Evolutionary conservation across 192 early-diverging fungal genomes (phyloP).

Genomic region (Coemansia reversa): DNA sequence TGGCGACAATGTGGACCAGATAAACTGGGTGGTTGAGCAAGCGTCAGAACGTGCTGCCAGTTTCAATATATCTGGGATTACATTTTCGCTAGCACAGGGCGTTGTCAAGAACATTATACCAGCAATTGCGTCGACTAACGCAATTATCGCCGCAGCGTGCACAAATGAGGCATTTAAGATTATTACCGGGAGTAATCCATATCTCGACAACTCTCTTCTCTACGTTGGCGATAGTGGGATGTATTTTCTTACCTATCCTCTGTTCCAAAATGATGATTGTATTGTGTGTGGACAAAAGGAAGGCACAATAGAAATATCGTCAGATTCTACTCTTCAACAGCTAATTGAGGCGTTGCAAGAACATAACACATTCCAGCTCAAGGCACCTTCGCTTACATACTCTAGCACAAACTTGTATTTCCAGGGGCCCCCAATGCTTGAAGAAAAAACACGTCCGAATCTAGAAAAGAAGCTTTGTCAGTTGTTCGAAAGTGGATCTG

Average conservation of each 20-base stretch:
- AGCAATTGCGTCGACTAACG: slow-evolving; percentile 89
- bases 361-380: slow-evolving; percentile 75
- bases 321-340: slow-evolving; percentile 68
- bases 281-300: slow-evolving; percentile 81
- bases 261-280: slow-evolving; percentile 81
- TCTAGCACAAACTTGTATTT: slow-evolving; percentile 73
- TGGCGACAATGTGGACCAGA: slow-evolving; percentile 74
- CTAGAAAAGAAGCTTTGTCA: slow-evolving; percentile 65
- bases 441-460: slow-evolving; percentile 82
- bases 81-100: slow-evolving; percentile 87
- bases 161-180: slow-evolving; percentile 95
- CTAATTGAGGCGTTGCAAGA: slow-evolving; percentile 82
- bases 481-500: slow-evolving; percentile 66
- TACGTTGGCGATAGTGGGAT: slow-evolving; percentile 90
- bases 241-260: slow-evolving; percentile 87
- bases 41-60: slow-evolving; percentile 69
- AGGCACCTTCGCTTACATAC: slow-evolving; percentile 72
- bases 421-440: slow-evolving; percentile 78
- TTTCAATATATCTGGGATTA: slow-evolving; percentile 86
- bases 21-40: slow-evolving; percentile 70
- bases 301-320: slow-evolving; percentile 54
- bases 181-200: slow-evolving; percentile 71
- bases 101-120: slow-evolving; percentile 99
- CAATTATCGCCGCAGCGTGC: slow-evolving; percentile 83
- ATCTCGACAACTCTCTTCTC: slow-evolving; percentile 95